A percentile compares a stretch with the other conserved stretches of the same genome.
phyloP scores from a whole-genome alignment of 2,329 filamentous ascomycete genomes.

The Talaromyces sp. region DNA sequence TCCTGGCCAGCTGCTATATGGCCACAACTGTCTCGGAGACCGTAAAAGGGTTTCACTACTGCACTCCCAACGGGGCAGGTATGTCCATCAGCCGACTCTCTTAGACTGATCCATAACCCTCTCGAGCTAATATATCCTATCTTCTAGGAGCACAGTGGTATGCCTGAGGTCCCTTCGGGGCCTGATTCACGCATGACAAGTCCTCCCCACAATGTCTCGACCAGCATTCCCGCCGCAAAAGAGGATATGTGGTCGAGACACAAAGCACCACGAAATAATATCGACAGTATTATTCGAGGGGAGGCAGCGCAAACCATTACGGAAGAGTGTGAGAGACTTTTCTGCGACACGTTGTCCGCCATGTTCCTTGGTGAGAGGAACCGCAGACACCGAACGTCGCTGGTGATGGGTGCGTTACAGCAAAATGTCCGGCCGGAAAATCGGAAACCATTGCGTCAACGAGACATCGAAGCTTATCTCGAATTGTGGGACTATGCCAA shows the following conservation, averaged over 20 bases:
- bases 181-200: slow-evolving; percentile 81
- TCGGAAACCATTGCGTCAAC: slow-evolving; percentile 16
- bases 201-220: slow-evolving; percentile 74
- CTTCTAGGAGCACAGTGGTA: slow-evolving; percentile 76
- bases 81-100: slow-evolving; percentile 28
- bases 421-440: slow-evolving; percentile 29
- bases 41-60: slow-evolving; percentile 88
- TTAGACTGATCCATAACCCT: neutral
- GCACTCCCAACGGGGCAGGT: slow-evolving; percentile 84
- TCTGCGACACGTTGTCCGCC: slow-evolving; percentile 90
- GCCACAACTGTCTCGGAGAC: slow-evolving; percentile 66
- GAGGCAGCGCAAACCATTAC: slow-evolving; percentile 94
- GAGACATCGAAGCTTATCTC: slow-evolving; percentile 33
- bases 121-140: slow-evolving; percentile 8
- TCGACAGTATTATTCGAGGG: slow-evolving; percentile 50
- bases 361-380: slow-evolving; percentile 96
- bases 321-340: slow-evolving; percentile 99
- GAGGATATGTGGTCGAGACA: slow-evolving; percentile 49
- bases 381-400: slow-evolving; percentile 71
- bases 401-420: slow-evolving; percentile 71
- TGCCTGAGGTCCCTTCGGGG: slow-evolving; percentile 90
- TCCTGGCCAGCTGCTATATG: slow-evolving; percentile 88
- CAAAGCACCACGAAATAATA: slow-evolving; percentile 39
- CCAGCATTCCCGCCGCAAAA: slow-evolving; percentile 53
- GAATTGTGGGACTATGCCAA: slow-evolving; percentile 69